These are phyloP conservation scores for Podila horticola DNA, from an alignment of 192 early-diverging fungal genomes.

Conservation along the genomic window DNA sequence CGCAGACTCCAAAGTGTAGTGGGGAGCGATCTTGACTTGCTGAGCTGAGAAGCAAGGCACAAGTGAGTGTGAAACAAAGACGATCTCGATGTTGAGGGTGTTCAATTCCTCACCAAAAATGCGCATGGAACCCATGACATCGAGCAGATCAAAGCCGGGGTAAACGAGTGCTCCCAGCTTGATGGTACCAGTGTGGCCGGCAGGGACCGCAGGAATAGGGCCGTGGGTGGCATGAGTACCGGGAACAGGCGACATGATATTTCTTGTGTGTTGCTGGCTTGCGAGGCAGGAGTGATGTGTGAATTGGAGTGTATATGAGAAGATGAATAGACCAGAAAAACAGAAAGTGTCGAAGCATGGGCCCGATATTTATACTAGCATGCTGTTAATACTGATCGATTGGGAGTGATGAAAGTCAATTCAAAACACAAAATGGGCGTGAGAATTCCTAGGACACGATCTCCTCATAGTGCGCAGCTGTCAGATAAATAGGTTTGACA, in stretches of 20 bases:
- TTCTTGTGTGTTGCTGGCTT: background rate
- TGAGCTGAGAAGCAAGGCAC: constrained; percentile 21
- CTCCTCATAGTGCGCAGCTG: too few species aligned
- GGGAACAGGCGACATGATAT: background rate
- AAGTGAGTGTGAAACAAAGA: constrained; percentile 10
- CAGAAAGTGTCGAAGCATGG: too few species aligned
- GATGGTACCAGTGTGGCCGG: background rate
- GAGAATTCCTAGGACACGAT: too few species aligned
- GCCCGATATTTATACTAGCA: too few species aligned
- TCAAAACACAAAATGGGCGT: too few species aligned
- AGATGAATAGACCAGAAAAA: too few species aligned
- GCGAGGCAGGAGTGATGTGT: background rate
- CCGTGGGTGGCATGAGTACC: background rate
- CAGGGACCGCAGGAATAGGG: background rate
- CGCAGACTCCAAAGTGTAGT: constrained; percentile 29
- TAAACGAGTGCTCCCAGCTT: constrained; percentile 5
- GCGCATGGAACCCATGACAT: constrained; percentile 3
- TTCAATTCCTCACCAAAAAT: constrained; percentile 21
- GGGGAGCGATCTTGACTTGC: constrained; percentile 27
- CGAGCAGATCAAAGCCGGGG: constrained; percentile 12
- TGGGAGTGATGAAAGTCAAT: too few species aligned
- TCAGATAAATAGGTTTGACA: too few species aligned
- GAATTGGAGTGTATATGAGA: too few species aligned
- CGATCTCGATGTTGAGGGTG: constrained; percentile 31
- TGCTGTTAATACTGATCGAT: too few species aligned